These are phyloP conservation scores for Graphilbum ipis-grandicollis DNA, from an alignment of 2,329 filamentous ascomycete species.

Conservation along the genomic window DNA sequence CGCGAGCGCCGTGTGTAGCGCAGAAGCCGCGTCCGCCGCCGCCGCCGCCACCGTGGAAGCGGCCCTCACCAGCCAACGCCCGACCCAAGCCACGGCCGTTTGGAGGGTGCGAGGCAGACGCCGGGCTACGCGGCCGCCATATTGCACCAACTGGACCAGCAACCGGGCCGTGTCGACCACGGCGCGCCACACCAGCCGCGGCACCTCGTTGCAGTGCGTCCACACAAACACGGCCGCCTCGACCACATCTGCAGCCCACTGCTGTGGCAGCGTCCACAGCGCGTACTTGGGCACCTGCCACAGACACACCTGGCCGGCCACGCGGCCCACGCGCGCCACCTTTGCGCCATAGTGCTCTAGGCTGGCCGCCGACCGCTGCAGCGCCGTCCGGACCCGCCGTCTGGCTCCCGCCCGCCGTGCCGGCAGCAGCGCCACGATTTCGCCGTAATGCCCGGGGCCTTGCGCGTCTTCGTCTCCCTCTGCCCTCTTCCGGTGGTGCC, in stretches of 20 bases:
- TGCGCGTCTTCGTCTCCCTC: no score
- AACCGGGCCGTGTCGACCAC: constrained; percentile 10
- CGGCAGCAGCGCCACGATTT: constrained; percentile 26
- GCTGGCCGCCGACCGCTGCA: background rate
- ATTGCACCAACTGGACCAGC: constrained; percentile 10
- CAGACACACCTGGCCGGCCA: constrained; percentile 8
- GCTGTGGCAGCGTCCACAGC: constrained; percentile 1
- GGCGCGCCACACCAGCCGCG: background rate
- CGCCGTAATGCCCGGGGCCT: constrained; percentile 17
- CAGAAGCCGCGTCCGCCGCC: constrained; percentile 13
- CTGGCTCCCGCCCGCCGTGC: constrained; percentile 19
- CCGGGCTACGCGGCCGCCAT: constrained; percentile 6
- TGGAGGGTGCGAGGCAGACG: background rate
- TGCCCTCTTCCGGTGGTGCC: no score
- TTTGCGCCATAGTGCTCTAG: constrained; percentile 10
- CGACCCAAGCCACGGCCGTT: background rate
- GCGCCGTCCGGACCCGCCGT: constrained; percentile 17
- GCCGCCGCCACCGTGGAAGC: constrained; percentile 11
- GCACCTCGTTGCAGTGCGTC: constrained; percentile 12
- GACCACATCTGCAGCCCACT: background rate
- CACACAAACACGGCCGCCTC: constrained; percentile 6
- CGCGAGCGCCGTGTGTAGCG: constrained; percentile 18
- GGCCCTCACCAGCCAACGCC: constrained; percentile 6
- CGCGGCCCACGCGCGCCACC: constrained; percentile 14
- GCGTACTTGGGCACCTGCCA: constrained; percentile 1